Conservation (phyloP, 1,284 basidiomycete genomes). For the Porogramme epimiltina region DNA sequence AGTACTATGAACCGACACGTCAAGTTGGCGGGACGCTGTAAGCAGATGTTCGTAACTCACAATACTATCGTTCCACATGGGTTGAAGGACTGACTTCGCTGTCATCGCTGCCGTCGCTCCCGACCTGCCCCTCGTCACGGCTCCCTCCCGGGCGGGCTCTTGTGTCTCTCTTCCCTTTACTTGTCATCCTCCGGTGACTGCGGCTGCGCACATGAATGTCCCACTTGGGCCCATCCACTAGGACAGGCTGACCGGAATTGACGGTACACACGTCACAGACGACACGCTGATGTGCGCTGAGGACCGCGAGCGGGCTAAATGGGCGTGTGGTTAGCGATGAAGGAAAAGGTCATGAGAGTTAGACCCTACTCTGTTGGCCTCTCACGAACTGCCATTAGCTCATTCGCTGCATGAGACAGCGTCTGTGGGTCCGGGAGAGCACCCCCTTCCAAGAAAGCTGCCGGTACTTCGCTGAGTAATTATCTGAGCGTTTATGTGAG, state of each 20-base stretch:
- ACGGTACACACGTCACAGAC: constrained; percentile 74
- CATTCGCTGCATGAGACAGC: constrained; percentile 57
- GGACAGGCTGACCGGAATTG: constrained; percentile 64
- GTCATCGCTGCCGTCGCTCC: neutral
- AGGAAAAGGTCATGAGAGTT: neutral
- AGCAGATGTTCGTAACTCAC: too few relatives aligned
- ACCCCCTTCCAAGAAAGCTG: constrained; percentile 62
- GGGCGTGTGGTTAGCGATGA: constrained; percentile 2
- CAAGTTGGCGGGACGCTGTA: too few relatives aligned
- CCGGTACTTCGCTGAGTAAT: constrained; percentile 1
- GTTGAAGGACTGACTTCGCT: too few relatives aligned
- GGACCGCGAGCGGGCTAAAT: constrained; percentile 54
- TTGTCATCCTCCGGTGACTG: constrained; percentile 45
- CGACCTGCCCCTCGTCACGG: neutral
- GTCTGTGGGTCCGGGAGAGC: constrained; percentile 60
- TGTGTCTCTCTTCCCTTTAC: constrained; percentile 1
- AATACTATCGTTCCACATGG: too few relatives aligned
- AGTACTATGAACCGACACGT: too few relatives aligned
- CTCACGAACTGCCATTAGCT: constrained; percentile 49
- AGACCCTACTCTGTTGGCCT: constrained; percentile 50
- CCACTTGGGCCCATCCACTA: constrained; percentile 75
- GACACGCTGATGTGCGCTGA: constrained; percentile 60
- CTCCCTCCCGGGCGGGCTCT: neutral
- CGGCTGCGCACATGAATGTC: constrained; percentile 62
- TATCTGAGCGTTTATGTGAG: too few relatives aligned